Evolutionary conservation across 208 protist genomes (phyloP).

Genomic region (Trypanosoma boissoni): DNA sequence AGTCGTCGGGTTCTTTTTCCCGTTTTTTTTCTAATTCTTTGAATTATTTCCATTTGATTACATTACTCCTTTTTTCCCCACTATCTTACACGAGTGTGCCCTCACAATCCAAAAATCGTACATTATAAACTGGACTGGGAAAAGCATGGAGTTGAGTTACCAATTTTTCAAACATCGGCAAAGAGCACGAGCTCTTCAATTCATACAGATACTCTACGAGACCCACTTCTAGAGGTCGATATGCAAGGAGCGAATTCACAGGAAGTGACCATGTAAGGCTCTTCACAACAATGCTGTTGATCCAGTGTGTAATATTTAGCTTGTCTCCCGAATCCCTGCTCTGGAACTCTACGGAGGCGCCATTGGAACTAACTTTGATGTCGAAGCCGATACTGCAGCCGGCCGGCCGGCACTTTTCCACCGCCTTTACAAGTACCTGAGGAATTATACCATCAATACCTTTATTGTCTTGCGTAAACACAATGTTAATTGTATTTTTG

Average conservation of each 20-base stretch:
- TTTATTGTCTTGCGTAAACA: conserved; percentile 63
- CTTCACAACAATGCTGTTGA: conserved; percentile 64
- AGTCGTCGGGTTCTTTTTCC: too few relatives aligned
- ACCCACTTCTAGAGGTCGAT: conserved; percentile 54
- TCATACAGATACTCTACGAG: conserved; percentile 81
- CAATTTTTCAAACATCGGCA: conserved; percentile 43
- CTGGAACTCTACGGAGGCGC: conserved; percentile 54
- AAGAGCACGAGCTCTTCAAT: conserved; percentile 58
- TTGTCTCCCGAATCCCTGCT: conserved; percentile 40
- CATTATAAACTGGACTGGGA: conserved; percentile 59
- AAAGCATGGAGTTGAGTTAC: conserved; percentile 52
- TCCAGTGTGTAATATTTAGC: conserved; percentile 62
- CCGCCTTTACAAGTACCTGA: conserved; percentile 33
- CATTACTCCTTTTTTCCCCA: conserved; percentile 12
- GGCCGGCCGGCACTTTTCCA: conserved; percentile 70
- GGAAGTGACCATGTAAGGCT: conserved; percentile 77
- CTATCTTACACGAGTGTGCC: not conserved
- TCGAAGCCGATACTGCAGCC: conserved; percentile 43
- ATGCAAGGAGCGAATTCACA: conserved; percentile 42
- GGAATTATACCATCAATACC: conserved; percentile 65
- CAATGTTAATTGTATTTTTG: conserved; percentile 66
- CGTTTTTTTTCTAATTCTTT: too few relatives aligned
- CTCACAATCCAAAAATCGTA: conserved; percentile 60
- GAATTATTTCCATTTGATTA: conserved; percentile 16
- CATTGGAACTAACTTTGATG: conserved; percentile 31